A percentile compares a stretch with the other conserved stretches of the same genome.
phyloP scores from a whole-genome alignment of 352 stramenopile genomes.

The Hyphochytrium catenoides region DNA sequence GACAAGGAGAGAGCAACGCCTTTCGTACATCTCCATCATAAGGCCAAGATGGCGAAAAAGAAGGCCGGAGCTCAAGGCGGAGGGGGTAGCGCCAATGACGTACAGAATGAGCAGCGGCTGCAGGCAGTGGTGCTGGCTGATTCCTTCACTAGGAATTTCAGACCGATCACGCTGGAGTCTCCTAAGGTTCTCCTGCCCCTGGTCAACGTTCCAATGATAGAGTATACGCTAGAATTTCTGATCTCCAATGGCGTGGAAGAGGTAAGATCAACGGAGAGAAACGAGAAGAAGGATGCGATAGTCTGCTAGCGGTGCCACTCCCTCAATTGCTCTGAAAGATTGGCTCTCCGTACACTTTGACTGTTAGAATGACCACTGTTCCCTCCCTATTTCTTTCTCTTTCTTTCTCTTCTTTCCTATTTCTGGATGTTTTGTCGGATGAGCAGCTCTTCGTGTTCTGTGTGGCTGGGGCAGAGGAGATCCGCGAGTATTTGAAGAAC shows the following conservation, averaged over 20 bases:
- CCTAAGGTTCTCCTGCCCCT: slow-evolving; percentile 85
- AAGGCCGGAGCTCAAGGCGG: slow-evolving; percentile 5
- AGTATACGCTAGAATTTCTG: slow-evolving; percentile 93
- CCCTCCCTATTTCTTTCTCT: no score
- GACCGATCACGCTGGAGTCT: slow-evolving; percentile 51
- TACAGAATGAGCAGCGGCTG: slow-evolving; percentile 68
- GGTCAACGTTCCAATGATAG: slow-evolving; percentile 86
- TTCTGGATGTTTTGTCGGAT: no score
- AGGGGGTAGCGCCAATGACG: slow-evolving; percentile 22
- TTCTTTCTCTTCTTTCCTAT: no score
- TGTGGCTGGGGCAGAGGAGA: no score
- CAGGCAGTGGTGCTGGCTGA: slow-evolving; percentile 92
- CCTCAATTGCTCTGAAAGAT: no score
- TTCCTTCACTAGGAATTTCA: slow-evolving; percentile 78
- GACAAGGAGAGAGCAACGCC: no score
- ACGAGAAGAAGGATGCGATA: background rate
- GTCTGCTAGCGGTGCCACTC: background rate
- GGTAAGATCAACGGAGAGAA: slow-evolving; percentile 22
- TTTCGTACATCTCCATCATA: no score
- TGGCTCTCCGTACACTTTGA: no score
- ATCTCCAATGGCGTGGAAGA: slow-evolving; percentile 75
- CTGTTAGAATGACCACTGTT: no score
- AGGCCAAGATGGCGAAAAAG: slow-evolving; percentile 8
- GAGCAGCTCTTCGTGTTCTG: no score
- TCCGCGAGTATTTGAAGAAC: no score